A percentile compares a stretch with the other conserved stretches of the same genome.
These are phyloP conservation scores for Phytopythium kandeliae DNA, from an alignment of 352 stramenopile species.

Conservation along the genomic window DNA sequence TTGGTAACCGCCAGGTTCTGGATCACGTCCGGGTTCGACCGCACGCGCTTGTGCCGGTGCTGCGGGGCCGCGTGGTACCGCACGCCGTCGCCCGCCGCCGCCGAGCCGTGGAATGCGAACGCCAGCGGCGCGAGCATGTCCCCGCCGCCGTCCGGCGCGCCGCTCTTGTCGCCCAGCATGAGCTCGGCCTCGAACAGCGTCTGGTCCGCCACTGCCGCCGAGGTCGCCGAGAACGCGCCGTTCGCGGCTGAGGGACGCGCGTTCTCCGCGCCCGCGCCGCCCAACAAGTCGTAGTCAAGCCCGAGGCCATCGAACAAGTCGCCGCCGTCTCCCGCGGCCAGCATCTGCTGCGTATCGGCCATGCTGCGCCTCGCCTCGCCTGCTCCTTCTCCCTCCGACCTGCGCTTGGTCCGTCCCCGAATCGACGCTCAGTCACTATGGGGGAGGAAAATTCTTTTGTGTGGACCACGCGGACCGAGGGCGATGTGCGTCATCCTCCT, in stretches of 20 bases:
- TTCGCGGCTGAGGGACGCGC: constrained; percentile 3
- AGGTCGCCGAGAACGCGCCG: background rate
- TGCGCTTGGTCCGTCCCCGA: no score
- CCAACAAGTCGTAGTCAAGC: constrained; percentile 51
- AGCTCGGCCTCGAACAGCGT: constrained; percentile 51
- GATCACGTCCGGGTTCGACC: constrained; percentile 53
- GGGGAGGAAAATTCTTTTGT: no score
- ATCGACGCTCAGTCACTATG: no score
- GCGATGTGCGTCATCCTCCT: no score
- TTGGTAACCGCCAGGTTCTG: constrained; percentile 22
- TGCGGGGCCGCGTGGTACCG: constrained; percentile 38
- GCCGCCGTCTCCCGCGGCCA: constrained; percentile 9
- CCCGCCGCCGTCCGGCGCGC: constrained; percentile 1
- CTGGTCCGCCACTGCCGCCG: constrained; percentile 20
- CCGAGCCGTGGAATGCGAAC: constrained; percentile 25
- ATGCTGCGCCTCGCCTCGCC: no score
- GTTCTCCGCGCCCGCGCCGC: constrained; percentile 2
- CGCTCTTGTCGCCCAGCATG: constrained; percentile 28
- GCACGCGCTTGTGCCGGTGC: constrained; percentile 56
- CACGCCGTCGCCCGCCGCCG: constrained; percentile 2
- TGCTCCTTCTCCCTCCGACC: no score
- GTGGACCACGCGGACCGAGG: no score
- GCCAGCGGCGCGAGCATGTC: constrained; percentile 33
- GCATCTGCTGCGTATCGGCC: constrained; percentile 28
- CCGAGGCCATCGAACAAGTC: constrained; percentile 45